Percentiles rank a stretch among this genome's conserved stretches.
Evolutionary conservation across 1,284 basidiomycete species (phyloP).

Genomic region (Microbotryum scabiosae): DNA sequence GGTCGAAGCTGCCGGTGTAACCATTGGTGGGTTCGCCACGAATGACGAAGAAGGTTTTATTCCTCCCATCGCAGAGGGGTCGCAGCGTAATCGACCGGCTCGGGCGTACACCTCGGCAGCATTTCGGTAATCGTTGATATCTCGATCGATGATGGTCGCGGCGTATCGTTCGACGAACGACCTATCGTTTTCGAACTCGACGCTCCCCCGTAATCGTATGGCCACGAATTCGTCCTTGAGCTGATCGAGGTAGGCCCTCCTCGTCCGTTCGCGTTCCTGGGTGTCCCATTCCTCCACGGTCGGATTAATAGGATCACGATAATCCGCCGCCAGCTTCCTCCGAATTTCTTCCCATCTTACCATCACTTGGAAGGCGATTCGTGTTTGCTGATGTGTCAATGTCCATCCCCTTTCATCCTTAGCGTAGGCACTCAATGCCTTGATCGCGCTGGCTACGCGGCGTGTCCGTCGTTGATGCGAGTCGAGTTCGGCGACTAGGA

Average conservation of each 20-base stretch:
- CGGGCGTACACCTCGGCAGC: neutral
- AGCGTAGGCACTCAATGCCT: neutral
- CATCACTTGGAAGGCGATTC: neutral
- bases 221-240: constrained; percentile 7
- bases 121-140: neutral
- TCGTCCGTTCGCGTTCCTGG: neutral
- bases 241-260: constrained; percentile 7
- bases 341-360: neutral
- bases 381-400: neutral
- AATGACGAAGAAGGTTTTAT: neutral
- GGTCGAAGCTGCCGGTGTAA: too few relatives aligned
- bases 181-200: neutral
- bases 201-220: neutral
- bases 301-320: too few relatives aligned
- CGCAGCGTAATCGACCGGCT: neutral
- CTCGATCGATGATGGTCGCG: too few relatives aligned
- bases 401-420: neutral
- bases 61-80: neutral
- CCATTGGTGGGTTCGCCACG: neutral
- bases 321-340: neutral
- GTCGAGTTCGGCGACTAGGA: neutral
- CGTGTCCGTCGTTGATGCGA: neutral
- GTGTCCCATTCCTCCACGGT: too few relatives aligned
- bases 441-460: neutral
- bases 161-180: constrained; percentile 3